Conservation (phyloP, 129 eudicot species). For the Chrysanthemum lavandulifolium region DNA sequence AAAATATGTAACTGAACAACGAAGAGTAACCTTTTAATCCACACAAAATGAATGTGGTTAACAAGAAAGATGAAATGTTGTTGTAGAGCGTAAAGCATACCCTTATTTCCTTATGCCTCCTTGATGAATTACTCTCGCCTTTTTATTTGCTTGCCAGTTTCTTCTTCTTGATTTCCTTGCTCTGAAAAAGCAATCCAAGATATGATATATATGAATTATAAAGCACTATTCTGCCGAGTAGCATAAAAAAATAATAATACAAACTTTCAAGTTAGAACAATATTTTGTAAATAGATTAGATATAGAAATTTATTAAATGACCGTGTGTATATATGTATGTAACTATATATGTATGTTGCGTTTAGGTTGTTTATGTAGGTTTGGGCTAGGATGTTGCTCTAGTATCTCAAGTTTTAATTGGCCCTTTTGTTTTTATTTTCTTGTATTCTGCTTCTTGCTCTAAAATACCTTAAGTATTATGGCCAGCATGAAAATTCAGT, state of each 20-base stretch:
- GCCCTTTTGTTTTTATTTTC: too few species aligned
- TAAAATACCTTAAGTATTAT: not conserved
- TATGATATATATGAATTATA: too few species aligned
- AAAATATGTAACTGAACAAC: not conserved
- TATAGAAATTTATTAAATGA: too few species aligned
- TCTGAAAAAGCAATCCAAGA: conserved; percentile 41
- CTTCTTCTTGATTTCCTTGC: conserved; percentile 57
- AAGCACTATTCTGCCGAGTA: too few species aligned
- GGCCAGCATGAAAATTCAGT: not conserved
- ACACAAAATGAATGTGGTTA: not conserved
- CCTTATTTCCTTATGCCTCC: conserved; percentile 71
- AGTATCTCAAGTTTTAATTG: too few species aligned
- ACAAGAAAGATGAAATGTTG: conserved; percentile 1
- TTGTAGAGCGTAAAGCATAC: conserved; percentile 30
- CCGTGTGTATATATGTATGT: too few species aligned
- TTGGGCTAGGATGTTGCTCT: too few species aligned
- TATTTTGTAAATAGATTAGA: too few species aligned
- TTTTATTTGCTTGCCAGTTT: conserved; percentile 72
- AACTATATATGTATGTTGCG: too few species aligned
- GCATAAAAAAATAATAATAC: not conserved
- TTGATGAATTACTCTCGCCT: conserved; percentile 55
- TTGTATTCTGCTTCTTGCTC: too few species aligned
- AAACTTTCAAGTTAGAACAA: not conserved
- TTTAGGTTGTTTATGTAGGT: too few species aligned
- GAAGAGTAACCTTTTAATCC: not conserved